Evolutionary conservation across 2,329 filamentous ascomycete species (phyloP), one percentile per base, ranked within the genome.

Genomic region (Epicoccum nigrum): DNA sequence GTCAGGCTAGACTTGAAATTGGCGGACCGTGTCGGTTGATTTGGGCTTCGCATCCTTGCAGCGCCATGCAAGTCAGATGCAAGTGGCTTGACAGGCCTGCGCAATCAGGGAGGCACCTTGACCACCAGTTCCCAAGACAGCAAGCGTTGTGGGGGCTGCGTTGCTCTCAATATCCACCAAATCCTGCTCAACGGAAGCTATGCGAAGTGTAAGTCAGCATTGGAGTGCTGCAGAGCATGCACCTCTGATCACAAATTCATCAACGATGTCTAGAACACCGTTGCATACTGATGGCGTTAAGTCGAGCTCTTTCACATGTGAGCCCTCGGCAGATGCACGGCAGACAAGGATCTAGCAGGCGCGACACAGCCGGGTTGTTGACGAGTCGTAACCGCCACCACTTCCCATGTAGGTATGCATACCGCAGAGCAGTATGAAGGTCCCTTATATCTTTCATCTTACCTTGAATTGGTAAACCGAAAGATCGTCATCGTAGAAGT

Each of bases 11-110:
- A 21, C 30, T 35, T 12, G 19, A 40, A 25, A 44, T 53, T 50
- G 42, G 34, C 35, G 35, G 51, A 45, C 34, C 45, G 31, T 45
- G 35, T 51, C 30, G 51, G 55, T 40, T 51, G 55, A 50, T 65
- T 62, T 60, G 57, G 63, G 58, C 63, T 58, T 35, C n/a, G 27
- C n/a, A 59, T 53, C 54, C 63, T 49, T 57, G 59, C 39, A 17
- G 13, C 30, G 40, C 42, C 54, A 60, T 65, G 64, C 63, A 63
- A 63, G 62, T 64, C 56, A 65, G 55, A 63, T 59, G 56, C 55
- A 56, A 54, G 60, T 60, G 57, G 60, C 55, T 57, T 61, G 46
- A 48, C 51, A 55, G 56, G 55, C 60, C 55, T 63, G 60, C 62
- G 61, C 46, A 35, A 47, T 32, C 58, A 58, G 45, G 57, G 40